Evolutionary conservation across 2,329 filamentous ascomycete species (phyloP).

Genomic region (Parastagonospora nodorum): DNA sequence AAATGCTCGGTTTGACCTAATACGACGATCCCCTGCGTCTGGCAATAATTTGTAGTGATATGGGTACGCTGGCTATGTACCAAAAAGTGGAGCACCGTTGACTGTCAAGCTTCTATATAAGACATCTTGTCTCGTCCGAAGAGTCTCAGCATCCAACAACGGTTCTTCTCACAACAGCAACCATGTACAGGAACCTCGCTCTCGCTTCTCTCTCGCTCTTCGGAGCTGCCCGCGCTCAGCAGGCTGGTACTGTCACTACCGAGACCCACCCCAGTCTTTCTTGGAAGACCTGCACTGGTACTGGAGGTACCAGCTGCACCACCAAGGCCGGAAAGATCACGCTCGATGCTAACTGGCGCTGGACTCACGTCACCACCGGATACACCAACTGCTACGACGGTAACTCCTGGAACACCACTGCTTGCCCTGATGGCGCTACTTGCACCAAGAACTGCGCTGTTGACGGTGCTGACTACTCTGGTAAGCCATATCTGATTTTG

Average conservation of each 20-base stretch:
- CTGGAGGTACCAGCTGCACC: constrained; percentile 46
- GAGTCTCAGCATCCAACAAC: constrained; percentile 32
- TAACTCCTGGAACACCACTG: constrained; percentile 49
- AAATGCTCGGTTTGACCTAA: constrained; percentile 10
- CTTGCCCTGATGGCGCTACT: constrained; percentile 46
- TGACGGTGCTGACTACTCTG: constrained; percentile 51
- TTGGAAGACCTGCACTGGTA: constrained; percentile 48
- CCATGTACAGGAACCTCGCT: constrained; percentile 47
- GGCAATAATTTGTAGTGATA: constrained; percentile 24
- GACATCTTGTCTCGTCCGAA: constrained; percentile 9
- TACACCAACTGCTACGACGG: constrained; percentile 57
- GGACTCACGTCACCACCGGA: constrained; percentile 51
- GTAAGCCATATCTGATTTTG: constrained; percentile 12
- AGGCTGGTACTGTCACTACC: constrained; percentile 46
- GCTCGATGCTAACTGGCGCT: constrained; percentile 58
- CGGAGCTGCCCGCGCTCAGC: constrained; percentile 49
- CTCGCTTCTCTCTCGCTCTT: constrained; percentile 48
- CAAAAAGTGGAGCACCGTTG: constrained; percentile 8
- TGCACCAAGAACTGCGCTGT: constrained; percentile 51
- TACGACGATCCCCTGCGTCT: constrained; percentile 21
- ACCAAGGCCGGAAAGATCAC: constrained; percentile 44
- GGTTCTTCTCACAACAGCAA: constrained; percentile 34
- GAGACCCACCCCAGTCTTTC: constrained; percentile 50
- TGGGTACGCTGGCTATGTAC: constrained; percentile 20
- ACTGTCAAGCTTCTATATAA: constrained; percentile 33